phyloP scores from a whole-genome alignment of 1,284 basidiomycete species.

The Sanghuangporus sanghuang region DNA sequence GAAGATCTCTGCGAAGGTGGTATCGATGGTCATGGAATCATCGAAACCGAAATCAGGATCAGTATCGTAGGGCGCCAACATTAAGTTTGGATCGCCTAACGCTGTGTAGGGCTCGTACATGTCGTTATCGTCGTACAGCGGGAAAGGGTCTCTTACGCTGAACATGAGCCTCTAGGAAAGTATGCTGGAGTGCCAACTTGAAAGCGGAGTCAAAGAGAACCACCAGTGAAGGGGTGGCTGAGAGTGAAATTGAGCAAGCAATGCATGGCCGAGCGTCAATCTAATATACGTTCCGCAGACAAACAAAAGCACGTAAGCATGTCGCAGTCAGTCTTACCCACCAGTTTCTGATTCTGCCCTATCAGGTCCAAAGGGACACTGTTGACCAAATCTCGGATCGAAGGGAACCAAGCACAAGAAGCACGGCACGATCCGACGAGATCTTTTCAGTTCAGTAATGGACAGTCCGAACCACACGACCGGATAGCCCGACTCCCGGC shows the following conservation, averaged over 20 bases:
- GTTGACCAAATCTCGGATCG: not conserved
- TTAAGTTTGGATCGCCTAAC: not conserved
- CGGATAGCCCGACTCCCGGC: constrained; percentile 6
- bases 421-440: not conserved
- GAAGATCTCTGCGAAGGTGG: not conserved
- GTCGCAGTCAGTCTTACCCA: not conserved
- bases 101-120: not conserved
- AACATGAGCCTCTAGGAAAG: not conserved
- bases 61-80: not conserved
- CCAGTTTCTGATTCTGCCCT: not conserved
- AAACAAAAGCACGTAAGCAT: constrained; percentile 2
- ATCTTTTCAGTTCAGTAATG: not conserved
- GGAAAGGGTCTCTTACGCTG: not conserved
- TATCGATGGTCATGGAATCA: not conserved
- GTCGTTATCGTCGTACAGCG: not conserved
- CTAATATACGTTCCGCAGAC: not conserved
- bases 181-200: not conserved
- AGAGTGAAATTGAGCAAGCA: not conserved
- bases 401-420: not conserved
- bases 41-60: not conserved
- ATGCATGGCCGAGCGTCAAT: not conserved
- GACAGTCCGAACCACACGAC: not conserved
- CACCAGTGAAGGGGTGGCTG: not conserved
- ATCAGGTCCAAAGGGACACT: not conserved
- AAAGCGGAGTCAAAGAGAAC: not conserved